Percentiles rank a stretch among this genome's conserved stretches.
These are phyloP conservation scores for Zygosaccharomyces bisporus DNA, from an alignment of 805 yeast species.

Conservation along the genomic window DNA sequence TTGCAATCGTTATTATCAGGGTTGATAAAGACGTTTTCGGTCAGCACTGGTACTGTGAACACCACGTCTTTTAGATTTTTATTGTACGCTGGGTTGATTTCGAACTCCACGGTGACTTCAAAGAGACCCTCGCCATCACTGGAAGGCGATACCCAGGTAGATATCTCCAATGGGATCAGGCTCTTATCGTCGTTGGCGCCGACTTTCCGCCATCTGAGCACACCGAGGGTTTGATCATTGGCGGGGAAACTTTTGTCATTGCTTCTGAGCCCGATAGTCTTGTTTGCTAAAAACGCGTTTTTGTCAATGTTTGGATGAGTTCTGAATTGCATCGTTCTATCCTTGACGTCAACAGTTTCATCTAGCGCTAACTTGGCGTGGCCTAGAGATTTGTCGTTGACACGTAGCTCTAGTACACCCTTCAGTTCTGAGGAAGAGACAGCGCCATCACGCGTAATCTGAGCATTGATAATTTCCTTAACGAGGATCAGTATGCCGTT, in stretches of 20 bases:
- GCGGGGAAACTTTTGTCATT: conserved; percentile 79
- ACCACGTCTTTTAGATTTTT: conserved; percentile 48
- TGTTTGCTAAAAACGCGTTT: conserved; percentile 52
- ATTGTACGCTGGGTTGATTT: conserved; percentile 49
- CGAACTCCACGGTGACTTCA: conserved; percentile 86
- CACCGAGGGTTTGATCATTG: conserved; percentile 86
- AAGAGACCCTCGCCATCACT: conserved; percentile 52
- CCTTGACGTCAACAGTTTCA: conserved; percentile 44
- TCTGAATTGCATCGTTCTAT: conserved; percentile 62
- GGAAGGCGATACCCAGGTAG: conserved; percentile 76
- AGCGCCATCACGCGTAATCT: conserved; percentile 79
- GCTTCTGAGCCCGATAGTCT: conserved; percentile 72
- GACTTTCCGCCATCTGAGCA: conserved; percentile 84
- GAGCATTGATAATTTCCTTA: conserved; percentile 74
- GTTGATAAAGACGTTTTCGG: conserved; percentile 50
- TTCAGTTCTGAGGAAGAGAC: conserved; percentile 68
- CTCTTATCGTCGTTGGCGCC: conserved; percentile 56
- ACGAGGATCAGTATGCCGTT: conserved; percentile 77
- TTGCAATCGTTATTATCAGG: conserved; percentile 47
- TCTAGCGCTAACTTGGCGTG: conserved; percentile 59
- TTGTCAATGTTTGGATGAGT: conserved; percentile 97
- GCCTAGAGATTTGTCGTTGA: conserved; percentile 70
- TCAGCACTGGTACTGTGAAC: conserved; percentile 62
- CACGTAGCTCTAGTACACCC: conserved; percentile 86
- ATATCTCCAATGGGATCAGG: conserved; percentile 63